phyloP scores from a whole-genome alignment of 805 yeast species.

The Starmerella sp. region DNA sequence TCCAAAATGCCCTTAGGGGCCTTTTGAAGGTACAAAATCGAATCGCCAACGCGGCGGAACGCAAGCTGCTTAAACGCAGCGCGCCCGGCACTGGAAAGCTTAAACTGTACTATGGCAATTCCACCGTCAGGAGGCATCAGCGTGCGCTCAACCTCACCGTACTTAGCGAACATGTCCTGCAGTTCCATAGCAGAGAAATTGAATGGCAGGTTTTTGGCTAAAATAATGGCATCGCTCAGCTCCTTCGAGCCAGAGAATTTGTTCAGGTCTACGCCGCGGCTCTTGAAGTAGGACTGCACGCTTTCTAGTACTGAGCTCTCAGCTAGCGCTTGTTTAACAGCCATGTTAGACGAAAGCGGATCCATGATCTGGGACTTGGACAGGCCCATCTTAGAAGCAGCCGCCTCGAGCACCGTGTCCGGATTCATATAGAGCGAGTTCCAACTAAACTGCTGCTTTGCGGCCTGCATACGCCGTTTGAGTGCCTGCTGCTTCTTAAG shows the following conservation, averaged over 20 bases:
- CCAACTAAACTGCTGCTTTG: conserved; percentile 86
- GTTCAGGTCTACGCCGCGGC: conserved; percentile 71
- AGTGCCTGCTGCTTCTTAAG: conserved; percentile 81
- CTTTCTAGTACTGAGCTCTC: conserved; percentile 92
- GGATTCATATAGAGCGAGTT: conserved; percentile 81
- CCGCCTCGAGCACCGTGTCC: conserved; percentile 86
- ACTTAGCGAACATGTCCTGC: conserved; percentile 66
- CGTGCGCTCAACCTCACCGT: conserved; percentile 68
- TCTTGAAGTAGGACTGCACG: conserved; percentile 77
- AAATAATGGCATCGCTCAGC: conserved; percentile 66
- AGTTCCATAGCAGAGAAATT: conserved; percentile 75
- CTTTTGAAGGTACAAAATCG: conserved; percentile 81
- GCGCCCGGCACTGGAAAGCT: conserved; percentile 74
- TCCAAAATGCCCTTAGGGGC: conserved; percentile 79
- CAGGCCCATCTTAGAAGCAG: conserved; percentile 74
- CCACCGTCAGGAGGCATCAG: conserved; percentile 96
- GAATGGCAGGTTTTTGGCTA: conserved; percentile 83
- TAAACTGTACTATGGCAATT: conserved; percentile 82
- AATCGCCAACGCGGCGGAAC: conserved; percentile 75
- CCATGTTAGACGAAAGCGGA: conserved; percentile 75
- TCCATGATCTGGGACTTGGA: conserved; percentile 74
- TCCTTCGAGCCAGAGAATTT: conserved; percentile 51
- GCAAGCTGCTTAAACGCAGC: conserved; percentile 81
- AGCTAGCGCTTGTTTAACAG: conserved; percentile 93
- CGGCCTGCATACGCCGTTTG: conserved; percentile 71